phyloP scores from a whole-genome alignment of 2,329 filamentous ascomycete species.

The Periconia macrospinosa region DNA sequence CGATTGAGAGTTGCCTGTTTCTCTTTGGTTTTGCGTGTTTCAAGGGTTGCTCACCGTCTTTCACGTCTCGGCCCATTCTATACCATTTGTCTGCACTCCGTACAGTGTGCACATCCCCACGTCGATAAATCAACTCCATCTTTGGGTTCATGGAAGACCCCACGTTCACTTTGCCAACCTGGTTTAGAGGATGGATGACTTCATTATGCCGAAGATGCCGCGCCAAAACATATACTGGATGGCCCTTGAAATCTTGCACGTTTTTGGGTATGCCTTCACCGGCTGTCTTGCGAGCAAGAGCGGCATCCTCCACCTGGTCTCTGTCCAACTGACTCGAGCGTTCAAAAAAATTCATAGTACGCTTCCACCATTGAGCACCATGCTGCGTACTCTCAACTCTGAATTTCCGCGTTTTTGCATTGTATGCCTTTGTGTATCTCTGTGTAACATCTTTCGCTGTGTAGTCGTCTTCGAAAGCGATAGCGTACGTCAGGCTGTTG shows the following conservation, averaged over 20 bases:
- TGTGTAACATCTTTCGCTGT: slow-evolving; percentile 82
- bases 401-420: slow-evolving; percentile 80
- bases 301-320: slow-evolving; percentile 81
- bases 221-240: slow-evolving; percentile 75
- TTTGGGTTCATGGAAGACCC: slow-evolving; percentile 60
- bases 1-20: slow-evolving; percentile 23
- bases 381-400: slow-evolving; percentile 71
- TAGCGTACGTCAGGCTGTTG: slow-evolving; percentile 79
- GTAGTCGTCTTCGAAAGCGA: slow-evolving; percentile 82
- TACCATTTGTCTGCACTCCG: slow-evolving; percentile 89
- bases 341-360: slow-evolving; percentile 50
- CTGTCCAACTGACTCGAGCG: slow-evolving; percentile 55
- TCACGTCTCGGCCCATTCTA: slow-evolving; percentile 78
- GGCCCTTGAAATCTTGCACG: slow-evolving; percentile 83
- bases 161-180: slow-evolving; percentile 76
- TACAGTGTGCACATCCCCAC: slow-evolving; percentile 76
- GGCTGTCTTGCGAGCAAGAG: slow-evolving; percentile 70
- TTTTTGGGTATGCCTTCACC: slow-evolving; percentile 82
- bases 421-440: slow-evolving; percentile 85
- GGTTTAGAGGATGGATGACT: slow-evolving; percentile 71
- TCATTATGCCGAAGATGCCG: slow-evolving; percentile 83
- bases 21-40: slow-evolving; percentile 62
- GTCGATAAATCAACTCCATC: slow-evolving; percentile 79
- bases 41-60: slow-evolving; percentile 72
- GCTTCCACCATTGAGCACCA: slow-evolving; percentile 60